Percentiles rank a stretch among this genome's conserved stretches.
phyloP scores from a whole-genome alignment of 352 stramenopile genomes.

The Blastocystis sp. region DNA sequence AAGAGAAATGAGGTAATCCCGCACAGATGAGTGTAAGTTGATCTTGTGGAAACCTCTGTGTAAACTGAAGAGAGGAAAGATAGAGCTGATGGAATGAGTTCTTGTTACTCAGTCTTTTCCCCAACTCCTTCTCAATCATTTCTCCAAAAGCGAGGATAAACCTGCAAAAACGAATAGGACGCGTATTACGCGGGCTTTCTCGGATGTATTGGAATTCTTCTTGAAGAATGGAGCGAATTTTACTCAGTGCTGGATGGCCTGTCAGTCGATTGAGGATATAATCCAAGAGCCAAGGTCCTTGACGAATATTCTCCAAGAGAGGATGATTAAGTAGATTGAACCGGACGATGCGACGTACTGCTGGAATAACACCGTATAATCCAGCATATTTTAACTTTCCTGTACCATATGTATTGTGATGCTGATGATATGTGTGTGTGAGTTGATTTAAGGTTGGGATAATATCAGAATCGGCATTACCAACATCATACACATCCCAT shows the following conservation, averaged over 20 bases:
- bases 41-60: background rate
- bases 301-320: slow-evolving; percentile 56
- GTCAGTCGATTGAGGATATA: slow-evolving; percentile 28
- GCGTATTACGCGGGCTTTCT: background rate
- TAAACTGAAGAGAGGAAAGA: slow-evolving; percentile 44
- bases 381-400: slow-evolving; percentile 59
- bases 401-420: slow-evolving; percentile 13
- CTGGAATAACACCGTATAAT: slow-evolving; percentile 48
- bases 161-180: slow-evolving; percentile 47
- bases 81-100: background rate
- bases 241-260: background rate
- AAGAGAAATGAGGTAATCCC: slow-evolving; percentile 61
- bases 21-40: background rate
- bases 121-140: background rate
- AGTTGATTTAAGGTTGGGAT: background rate
- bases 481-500: slow-evolving; percentile 29
- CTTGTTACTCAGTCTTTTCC: background rate
- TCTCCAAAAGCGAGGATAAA: background rate
- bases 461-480: background rate
- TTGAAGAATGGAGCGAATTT: background rate
- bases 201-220: slow-evolving; percentile 45
- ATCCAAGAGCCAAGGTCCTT: slow-evolving; percentile 63
- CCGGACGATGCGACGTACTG: slow-evolving; percentile 18
- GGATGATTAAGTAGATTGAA: slow-evolving; percentile 62
- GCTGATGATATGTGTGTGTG: background rate